These are phyloP conservation scores for Cenococcum geophilum DNA, from an alignment of 495 filamentous ascomycete genomes.

Conservation along the genomic window DNA sequence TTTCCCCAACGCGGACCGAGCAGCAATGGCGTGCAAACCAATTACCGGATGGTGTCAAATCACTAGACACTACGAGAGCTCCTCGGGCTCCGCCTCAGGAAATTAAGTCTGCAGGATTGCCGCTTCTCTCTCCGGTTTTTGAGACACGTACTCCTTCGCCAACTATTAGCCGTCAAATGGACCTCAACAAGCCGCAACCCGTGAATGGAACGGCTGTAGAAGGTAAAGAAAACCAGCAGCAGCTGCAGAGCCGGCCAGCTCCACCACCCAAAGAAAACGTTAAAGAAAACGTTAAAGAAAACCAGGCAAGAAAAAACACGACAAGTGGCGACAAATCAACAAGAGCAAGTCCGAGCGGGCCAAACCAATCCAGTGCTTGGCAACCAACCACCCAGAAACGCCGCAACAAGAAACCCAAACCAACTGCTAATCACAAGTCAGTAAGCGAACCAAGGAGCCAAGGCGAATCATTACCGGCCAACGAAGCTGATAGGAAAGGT, in stretches of 20 bases:
- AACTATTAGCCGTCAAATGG: slow-evolving; percentile 31
- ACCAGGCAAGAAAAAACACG: not conserved
- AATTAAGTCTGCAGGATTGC: slow-evolving; percentile 23
- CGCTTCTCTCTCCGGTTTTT: slow-evolving; percentile 44
- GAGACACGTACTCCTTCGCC: slow-evolving; percentile 46
- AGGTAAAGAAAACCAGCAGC: slow-evolving; percentile 21
- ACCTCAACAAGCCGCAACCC: slow-evolving; percentile 6
- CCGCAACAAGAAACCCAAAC: slow-evolving; percentile 31
- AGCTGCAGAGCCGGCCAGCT: not conserved
- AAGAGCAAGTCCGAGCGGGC: not conserved
- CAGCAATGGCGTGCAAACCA: slow-evolving; percentile 18
- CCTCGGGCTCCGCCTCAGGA: slow-evolving; percentile 26
- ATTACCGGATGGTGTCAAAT: slow-evolving; percentile 15
- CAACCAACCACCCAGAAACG: slow-evolving; percentile 32
- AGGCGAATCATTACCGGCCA: slow-evolving; percentile 37
- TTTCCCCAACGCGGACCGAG: slow-evolving; percentile 19
- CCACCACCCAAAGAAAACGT: not conserved
- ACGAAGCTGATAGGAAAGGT: slow-evolving; percentile 42
- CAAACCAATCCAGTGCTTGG: slow-evolving; percentile 20
- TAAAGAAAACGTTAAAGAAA: not conserved
- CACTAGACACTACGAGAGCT: slow-evolving; percentile 21
- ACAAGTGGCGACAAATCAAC: not conserved
- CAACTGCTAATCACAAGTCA: slow-evolving; percentile 12
- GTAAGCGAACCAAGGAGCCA: slow-evolving; percentile 10
- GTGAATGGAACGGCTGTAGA: slow-evolving; percentile 14